Evolutionary conservation across 805 yeast species (phyloP), one percentile per base, ranked within the genome.

Genomic region (Yarrowia hollandica): DNA sequence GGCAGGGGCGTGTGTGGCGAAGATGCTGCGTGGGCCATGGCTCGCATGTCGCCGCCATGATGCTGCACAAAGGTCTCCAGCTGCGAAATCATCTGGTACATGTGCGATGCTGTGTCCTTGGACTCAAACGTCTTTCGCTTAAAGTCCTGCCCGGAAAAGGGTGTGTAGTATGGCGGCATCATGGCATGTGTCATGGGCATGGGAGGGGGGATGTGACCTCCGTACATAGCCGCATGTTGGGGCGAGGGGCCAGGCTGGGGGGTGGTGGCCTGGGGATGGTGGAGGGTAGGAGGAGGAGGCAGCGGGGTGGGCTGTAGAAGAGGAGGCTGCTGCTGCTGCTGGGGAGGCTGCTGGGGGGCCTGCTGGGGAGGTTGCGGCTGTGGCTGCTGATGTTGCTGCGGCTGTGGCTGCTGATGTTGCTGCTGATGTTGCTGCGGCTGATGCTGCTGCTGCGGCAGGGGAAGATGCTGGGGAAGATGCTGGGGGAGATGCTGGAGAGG

Each of bases 31-130:
- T 21, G 38, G 10, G 55, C 55, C 55, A 48, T 48, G 21, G 28
- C 7, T 3, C 39, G 55, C 39, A 33, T 48, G 19, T 48, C 55
- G 12, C 55, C 55, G 6, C 55, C 55, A 4, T 33, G 38, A 8
- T 10, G 35, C 55, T 48, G 55, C 30, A 48, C 55, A 28, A 52
- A 37, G 19, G 42, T 37, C 26, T 52, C 58, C 26, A 52, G 26
- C 26, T 52, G 58, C n/a, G 35, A 35, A 11, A 52, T 37, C 58
- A 52, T 35, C 35, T 52, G 58, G 58, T 52, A 52, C 42, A 52
- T 52, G 44, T 52, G 42, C 6, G 58, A 52, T 11, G 44, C 58
- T 25, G 58, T 35, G 25, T 52, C 58, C 16, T 52, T 52, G 33
- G 58, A 25, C 44, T 52, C 58, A 12, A 52, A 35, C 19, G 44